phyloP scores from a whole-genome alignment of 345 rosid genomes.

The Arabidopsis suecica region DNA sequence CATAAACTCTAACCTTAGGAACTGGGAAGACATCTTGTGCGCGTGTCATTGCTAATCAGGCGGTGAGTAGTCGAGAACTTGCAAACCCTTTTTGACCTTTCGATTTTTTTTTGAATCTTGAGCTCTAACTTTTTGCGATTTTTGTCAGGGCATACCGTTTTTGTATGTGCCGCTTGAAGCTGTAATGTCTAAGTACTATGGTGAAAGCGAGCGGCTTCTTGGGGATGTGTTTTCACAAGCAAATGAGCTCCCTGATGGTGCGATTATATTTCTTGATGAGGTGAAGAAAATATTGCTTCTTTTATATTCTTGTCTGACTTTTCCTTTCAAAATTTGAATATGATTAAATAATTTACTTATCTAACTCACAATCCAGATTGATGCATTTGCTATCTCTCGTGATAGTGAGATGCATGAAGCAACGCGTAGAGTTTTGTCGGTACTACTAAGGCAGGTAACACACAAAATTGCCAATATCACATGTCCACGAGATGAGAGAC shows the following conservation, averaged over 20 bases:
- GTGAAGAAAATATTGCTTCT: constrained; percentile 46
- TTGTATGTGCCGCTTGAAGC: constrained; percentile 90
- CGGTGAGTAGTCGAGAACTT: constrained; percentile 56
- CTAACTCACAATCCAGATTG: constrained; percentile 61
- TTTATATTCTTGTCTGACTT: background rate
- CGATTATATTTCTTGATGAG: constrained; percentile 91
- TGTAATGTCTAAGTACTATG: constrained; percentile 88
- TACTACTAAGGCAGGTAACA: constrained; percentile 82
- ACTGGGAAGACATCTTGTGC: constrained; percentile 98
- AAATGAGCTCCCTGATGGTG: constrained; percentile 81
- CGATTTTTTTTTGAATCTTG: background rate
- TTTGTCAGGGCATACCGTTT: constrained; percentile 77
- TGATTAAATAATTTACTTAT: background rate
- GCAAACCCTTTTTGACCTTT: background rate
- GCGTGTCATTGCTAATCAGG: constrained; percentile 88
- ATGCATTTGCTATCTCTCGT: constrained; percentile 88
- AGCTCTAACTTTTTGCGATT: constrained; percentile 17
- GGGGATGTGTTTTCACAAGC: constrained; percentile 93
- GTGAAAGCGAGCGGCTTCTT: constrained; percentile 85
- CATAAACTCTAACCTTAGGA: constrained; percentile 54
- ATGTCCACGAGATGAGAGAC: background rate
- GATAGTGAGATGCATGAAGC: constrained; percentile 94
- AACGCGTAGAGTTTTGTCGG: constrained; percentile 87
- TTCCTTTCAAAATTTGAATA: background rate
- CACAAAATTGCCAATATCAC: background rate